Evolutionary conservation across 75 land plant species (phyloP).

Genomic region (Ceratopteris richardii): DNA sequence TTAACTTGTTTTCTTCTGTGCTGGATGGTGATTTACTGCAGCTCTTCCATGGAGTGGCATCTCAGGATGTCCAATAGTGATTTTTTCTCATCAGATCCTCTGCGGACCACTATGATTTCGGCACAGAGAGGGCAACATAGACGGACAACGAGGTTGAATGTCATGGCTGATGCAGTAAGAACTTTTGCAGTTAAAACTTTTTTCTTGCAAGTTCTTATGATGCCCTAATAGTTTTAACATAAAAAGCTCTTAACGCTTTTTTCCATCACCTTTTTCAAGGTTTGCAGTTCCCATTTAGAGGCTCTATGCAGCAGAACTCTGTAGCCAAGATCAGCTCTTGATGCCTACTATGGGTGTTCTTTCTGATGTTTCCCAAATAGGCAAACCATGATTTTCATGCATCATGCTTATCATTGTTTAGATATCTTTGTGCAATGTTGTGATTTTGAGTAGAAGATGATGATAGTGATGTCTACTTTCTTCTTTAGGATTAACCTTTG

Average conservation of each 20-base stretch:
- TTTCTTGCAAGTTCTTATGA: not conserved
- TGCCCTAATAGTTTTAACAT: not conserved
- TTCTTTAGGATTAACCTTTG: no score
- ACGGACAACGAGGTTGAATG: not conserved
- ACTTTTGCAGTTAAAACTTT: not conserved
- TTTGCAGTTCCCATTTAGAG: no score
- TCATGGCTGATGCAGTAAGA: not conserved
- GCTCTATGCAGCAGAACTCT: no score
- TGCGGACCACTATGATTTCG: not conserved
- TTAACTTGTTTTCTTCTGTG: no score
- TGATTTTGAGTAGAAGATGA: no score
- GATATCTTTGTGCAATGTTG: no score
- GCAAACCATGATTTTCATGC: no score
- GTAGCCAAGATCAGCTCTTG: not conserved
- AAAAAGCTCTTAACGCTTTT: not conserved
- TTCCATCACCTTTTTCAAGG: not conserved
- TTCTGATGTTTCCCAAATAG: not conserved
- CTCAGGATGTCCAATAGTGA: not conserved
- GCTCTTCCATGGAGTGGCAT: no score
- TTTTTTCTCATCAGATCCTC: not conserved
- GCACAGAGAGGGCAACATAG: not conserved
- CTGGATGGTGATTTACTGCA: no score
- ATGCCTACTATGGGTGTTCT: not conserved
- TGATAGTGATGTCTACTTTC: no score
- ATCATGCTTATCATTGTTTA: no score